Percentiles rank a stretch among this genome's conserved stretches.
These are phyloP conservation scores for Oryza glaberrima DNA, from an alignment of 176 grass and related monocot genomes.

Conservation along the genomic window DNA sequence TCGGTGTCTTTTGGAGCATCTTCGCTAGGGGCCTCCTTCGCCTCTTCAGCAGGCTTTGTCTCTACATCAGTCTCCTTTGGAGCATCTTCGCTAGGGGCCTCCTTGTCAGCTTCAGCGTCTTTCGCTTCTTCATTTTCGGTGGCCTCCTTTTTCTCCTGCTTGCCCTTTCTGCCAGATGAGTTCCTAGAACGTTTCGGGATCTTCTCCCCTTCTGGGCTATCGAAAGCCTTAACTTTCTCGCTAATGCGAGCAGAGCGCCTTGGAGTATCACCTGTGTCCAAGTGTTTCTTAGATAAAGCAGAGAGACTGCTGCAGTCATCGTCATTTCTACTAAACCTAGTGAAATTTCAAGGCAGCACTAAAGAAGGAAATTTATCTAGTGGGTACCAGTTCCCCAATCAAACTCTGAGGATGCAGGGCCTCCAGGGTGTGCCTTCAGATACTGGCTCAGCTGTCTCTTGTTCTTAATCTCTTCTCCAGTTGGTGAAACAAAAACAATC, in stretches of 20 bases:
- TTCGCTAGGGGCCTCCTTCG: slow-evolving; percentile 25
- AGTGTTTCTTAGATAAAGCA: slow-evolving; percentile 27
- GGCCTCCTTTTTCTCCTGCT: slow-evolving; percentile 54
- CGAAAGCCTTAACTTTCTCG: slow-evolving; percentile 75
- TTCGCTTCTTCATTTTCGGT: slow-evolving; percentile 46
- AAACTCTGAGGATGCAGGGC: slow-evolving; percentile 76
- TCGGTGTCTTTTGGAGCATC: neutral
- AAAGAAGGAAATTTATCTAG: slow-evolving; percentile 15
- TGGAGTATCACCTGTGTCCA: slow-evolving; percentile 81
- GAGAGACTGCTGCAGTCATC: neutral
- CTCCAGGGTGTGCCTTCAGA: slow-evolving; percentile 77
- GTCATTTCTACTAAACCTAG: neutral
- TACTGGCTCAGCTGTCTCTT: slow-evolving; percentile 86
- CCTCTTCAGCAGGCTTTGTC: slow-evolving; percentile 55
- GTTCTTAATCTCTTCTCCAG: slow-evolving; percentile 90
- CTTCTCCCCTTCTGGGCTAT: slow-evolving; percentile 80
- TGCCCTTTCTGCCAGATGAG: slow-evolving; percentile 53
- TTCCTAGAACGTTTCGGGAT: slow-evolving; percentile 62
- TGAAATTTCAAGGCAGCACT: neutral
- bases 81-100: slow-evolving; percentile 38
- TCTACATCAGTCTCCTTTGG: slow-evolving; percentile 46
- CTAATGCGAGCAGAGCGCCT: slow-evolving; percentile 91
- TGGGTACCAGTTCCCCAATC: slow-evolving; percentile 90
- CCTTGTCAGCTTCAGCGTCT: slow-evolving; percentile 42
- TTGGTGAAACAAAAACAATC: slow-evolving; percentile 89